Conservation (phyloP, 2,329 filamentous ascomycete genomes). For the Ophiocordyceps camponoti-leonardi region DNA sequence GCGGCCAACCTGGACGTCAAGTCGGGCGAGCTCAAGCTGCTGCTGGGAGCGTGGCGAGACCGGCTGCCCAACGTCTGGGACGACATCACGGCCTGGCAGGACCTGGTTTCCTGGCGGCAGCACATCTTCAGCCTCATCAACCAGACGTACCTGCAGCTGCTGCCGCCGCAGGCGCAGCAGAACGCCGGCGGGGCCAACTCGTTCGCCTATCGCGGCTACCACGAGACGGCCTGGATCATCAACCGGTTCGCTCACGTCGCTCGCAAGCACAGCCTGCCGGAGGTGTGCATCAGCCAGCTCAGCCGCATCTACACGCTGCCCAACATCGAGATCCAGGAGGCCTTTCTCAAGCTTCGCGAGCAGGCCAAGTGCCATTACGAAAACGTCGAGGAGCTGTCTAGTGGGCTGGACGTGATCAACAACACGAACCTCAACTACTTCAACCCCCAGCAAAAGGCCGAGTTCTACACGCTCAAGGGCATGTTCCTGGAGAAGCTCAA, state of each 20-base stretch:
- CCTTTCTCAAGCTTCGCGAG: slow-evolving; percentile 94
- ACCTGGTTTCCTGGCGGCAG: slow-evolving; percentile 97
- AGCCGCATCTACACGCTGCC: slow-evolving; percentile 96
- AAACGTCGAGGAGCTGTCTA: slow-evolving; percentile 80
- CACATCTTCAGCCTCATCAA: slow-evolving; percentile 99
- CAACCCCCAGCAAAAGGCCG: slow-evolving; percentile 85
- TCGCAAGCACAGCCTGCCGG: slow-evolving; percentile 86
- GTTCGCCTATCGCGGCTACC: slow-evolving; percentile 91
- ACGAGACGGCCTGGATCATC: slow-evolving; percentile 99
- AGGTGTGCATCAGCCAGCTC: slow-evolving; percentile 93
- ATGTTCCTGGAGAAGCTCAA: slow-evolving; percentile 96
- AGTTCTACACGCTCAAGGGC: slow-evolving; percentile 97
- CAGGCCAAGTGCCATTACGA: slow-evolving; percentile 98
- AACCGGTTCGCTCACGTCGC: slow-evolving; percentile 97
- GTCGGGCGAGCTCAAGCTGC: slow-evolving; percentile 84
- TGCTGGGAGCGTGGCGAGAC: slow-evolving; percentile 90
- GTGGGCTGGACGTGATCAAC: slow-evolving; percentile 93
- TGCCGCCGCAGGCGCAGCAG: slow-evolving; percentile 57
- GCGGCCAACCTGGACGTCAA: slow-evolving; percentile 78
- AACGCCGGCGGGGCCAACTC: slow-evolving; percentile 71
- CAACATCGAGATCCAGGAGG: slow-evolving; percentile 99
- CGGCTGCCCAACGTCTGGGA: slow-evolving; percentile 96
- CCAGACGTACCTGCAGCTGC: slow-evolving; percentile 69
- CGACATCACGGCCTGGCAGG: slow-evolving; percentile 98
- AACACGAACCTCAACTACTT: slow-evolving; percentile 99